Evolutionary conservation across 129 eudicot genomes (phyloP), one percentile per base, ranked within the genome.

Genomic region (Mikania micrantha): DNA sequence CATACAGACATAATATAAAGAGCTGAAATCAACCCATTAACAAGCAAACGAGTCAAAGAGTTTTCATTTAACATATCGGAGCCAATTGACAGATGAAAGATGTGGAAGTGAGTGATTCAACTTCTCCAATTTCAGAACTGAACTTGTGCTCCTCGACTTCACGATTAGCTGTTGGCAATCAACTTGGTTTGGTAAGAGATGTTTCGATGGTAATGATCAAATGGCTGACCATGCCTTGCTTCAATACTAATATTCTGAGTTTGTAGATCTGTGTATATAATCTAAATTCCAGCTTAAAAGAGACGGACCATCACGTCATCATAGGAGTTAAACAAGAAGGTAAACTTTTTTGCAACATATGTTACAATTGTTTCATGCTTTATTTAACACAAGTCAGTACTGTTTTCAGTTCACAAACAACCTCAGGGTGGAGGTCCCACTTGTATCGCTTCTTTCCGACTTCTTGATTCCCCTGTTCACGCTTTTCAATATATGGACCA

Each of bases 161-260:
- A 38, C 72, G 77, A 77, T 82, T 92, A 66, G 98, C 91, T 13
- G 90, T 88, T 70, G 98, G 95, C 60, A 80, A 79, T 78, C 80
- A 80, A 83, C 48, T 83, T 79, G 98, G 98, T 60, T 78, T 77
- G 87, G 96, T 92, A 62, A 82, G 95, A 69, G 71, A 63, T 73
- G 16, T 52, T 60, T 54, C 73, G 73, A 50, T 57, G 32, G 19
- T 40, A 22, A 25, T 38, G 35, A 35, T 28, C 27, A 72, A 28
- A 66, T 25, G 36, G 21, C n/a, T 58, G 19, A 38, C 58, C 54
- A 67, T 66, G 24, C 24, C 12, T 66, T 57, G 12, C 34, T 60
- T 71, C 71, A 28, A 17, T 60, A n/a, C 22, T 58, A 25, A 54
- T 72, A 5, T 38, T 62, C 52, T 77, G 72, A 64, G 70, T 74